phyloP scores from a whole-genome alignment of 306 rosid genomes.

The Corylus heterophylla region DNA sequence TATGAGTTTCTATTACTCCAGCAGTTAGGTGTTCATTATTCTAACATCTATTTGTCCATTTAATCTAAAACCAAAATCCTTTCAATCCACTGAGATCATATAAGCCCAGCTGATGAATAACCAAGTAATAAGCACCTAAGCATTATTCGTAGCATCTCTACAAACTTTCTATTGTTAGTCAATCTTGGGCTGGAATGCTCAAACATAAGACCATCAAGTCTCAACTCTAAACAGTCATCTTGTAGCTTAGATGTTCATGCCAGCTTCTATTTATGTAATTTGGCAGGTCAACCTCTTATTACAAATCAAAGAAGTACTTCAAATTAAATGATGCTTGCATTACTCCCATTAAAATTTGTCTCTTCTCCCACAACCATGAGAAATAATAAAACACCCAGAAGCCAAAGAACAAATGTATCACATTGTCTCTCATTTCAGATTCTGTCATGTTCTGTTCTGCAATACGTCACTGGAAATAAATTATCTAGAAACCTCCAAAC shows the following conservation, averaged over 20 bases:
- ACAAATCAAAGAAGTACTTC: background rate
- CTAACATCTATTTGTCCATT: constrained; percentile 1
- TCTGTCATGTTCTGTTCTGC: background rate
- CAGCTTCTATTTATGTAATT: background rate
- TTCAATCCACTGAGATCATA: background rate
- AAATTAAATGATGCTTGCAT: background rate
- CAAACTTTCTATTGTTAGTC: background rate
- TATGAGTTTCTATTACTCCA: background rate
- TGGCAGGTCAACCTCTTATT: background rate
- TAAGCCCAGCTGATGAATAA: background rate
- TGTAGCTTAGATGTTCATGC: constrained; percentile 5
- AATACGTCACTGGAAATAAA: constrained; percentile 2
- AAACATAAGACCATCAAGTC: constrained; percentile 13
- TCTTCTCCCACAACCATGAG: background rate
- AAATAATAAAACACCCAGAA: background rate
- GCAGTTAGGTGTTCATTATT: background rate
- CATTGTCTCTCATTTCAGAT: background rate
- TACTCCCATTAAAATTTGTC: background rate
- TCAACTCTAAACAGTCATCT: constrained; percentile 6
- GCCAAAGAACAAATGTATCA: background rate
- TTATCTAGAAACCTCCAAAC: constrained; percentile 2
- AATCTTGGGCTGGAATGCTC: background rate
- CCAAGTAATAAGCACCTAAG: background rate
- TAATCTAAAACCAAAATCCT: constrained; percentile 9
- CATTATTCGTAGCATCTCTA: background rate